Percentiles rank a stretch among this genome's conserved stretches.
Evolutionary conservation across 1,284 basidiomycete genomes (phyloP).

Genomic region (Kwoniella shivajii): DNA sequence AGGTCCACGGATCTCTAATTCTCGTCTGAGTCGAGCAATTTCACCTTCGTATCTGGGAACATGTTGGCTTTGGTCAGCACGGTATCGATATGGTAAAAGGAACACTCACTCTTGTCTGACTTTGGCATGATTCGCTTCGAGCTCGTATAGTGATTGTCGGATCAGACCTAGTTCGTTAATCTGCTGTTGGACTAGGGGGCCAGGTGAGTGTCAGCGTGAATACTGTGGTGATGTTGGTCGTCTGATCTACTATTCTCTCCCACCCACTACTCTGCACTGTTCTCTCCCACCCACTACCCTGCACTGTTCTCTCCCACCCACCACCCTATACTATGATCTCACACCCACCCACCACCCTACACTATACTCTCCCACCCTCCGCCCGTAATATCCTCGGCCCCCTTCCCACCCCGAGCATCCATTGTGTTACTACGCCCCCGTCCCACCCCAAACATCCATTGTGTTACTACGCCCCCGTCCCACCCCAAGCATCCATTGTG

Average conservation of each 20-base stretch:
- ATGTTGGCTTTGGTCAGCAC: too few relatives aligned
- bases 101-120: slow-evolving; percentile 63
- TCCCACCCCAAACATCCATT: not conserved
- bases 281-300: too few relatives aligned
- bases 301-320: too few relatives aligned
- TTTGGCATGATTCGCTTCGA: slow-evolving; percentile 72
- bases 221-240: not conserved
- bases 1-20: slow-evolving; percentile 61
- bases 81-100: not conserved
- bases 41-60: slow-evolving; percentile 67
- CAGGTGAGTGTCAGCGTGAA: not conserved
- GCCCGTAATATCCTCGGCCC: too few relatives aligned
- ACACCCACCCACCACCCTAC: not conserved
- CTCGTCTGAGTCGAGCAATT: slow-evolving; percentile 65
- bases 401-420: not conserved
- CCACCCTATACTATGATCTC: not conserved
- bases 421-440: too few relatives aligned
- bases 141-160: slow-evolving; percentile 72
- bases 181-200: slow-evolving; percentile 63
- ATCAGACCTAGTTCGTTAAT: slow-evolving; percentile 73
- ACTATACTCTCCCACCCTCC: not conserved
- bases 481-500: not conserved
- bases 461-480: not conserved
- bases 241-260: not conserved
- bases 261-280: not conserved